Conservation (phyloP, 73 alveolate species). For the Paramecium sonneborni region DNA sequence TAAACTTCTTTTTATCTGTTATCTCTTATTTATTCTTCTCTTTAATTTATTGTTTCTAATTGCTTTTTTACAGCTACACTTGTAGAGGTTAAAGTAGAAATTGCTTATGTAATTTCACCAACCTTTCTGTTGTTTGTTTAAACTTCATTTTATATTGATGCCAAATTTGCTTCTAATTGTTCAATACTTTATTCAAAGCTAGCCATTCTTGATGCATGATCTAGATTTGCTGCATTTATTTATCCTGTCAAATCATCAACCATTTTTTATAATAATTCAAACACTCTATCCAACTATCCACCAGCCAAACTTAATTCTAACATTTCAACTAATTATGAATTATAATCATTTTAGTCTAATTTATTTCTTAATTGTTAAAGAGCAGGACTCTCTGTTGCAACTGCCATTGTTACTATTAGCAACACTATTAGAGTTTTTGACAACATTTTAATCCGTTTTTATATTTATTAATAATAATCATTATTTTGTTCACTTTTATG, state of each 20-base stretch:
- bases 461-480: too few species aligned
- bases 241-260: slow-evolving; percentile 36
- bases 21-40: slow-evolving; percentile 38
- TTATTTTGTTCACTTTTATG: too few species aligned
- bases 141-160: not conserved
- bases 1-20: not conserved
- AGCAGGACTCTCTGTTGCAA: slow-evolving; percentile 13
- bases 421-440: not conserved
- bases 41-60: not conserved
- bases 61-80: not conserved
- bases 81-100: not conserved
- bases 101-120: not conserved
- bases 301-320: slow-evolving; percentile 39
- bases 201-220: slow-evolving; percentile 18
- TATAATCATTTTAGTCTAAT: slow-evolving; percentile 14
- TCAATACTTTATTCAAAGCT: not conserved
- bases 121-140: not conserved
- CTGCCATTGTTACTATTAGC: not conserved
- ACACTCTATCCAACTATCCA: slow-evolving; percentile 6
- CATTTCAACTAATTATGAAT: slow-evolving; percentile 35
- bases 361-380: not conserved
- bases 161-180: not conserved
- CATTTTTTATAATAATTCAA: slow-evolving; percentile 35
- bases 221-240: not conserved
- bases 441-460: too few species aligned